phyloP scores from a whole-genome alignment of 208 protist species.

The Acanthamoeba castellanii region DNA sequence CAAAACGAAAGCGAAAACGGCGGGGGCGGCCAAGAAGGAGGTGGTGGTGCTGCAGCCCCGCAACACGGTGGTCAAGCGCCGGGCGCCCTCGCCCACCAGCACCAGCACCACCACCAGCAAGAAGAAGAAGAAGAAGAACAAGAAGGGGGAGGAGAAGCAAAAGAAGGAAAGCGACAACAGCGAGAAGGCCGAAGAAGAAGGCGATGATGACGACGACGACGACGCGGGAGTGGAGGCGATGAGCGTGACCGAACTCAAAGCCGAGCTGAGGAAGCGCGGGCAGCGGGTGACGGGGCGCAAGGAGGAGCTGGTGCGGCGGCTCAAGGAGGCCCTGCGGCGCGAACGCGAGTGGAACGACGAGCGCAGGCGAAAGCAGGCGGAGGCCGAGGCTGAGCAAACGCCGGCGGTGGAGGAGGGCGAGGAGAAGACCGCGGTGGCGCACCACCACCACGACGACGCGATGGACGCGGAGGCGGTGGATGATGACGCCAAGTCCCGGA shows the following conservation, averaged over 20 bases:
- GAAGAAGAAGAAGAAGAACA: background rate
- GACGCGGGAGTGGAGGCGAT: background rate
- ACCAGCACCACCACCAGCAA: background rate
- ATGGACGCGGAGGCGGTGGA: background rate
- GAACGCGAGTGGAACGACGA: background rate
- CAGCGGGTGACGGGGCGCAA: background rate
- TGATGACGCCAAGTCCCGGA: too few species aligned
- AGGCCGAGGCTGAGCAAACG: too few species aligned
- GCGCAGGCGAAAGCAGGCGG: conserved; percentile 13
- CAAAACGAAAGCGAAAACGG: background rate
- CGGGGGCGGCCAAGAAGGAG: background rate
- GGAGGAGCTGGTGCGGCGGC: conserved; percentile 1
- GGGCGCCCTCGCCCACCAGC: background rate
- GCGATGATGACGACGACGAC: too few species aligned
- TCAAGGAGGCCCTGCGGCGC: background rate
- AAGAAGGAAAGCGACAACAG: too few species aligned
- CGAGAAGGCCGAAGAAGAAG: background rate
- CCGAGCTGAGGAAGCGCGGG: background rate
- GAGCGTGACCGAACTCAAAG: conserved; percentile 17
- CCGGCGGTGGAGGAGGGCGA: background rate
- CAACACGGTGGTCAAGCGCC: background rate
- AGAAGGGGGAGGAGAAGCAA: too few species aligned
- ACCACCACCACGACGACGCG: background rate
- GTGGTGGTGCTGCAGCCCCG: background rate
- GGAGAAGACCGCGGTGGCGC: background rate